Base-by-base conservation (phyloP, 345 rosid genomes). In the Syzygium jambos region DNA sequence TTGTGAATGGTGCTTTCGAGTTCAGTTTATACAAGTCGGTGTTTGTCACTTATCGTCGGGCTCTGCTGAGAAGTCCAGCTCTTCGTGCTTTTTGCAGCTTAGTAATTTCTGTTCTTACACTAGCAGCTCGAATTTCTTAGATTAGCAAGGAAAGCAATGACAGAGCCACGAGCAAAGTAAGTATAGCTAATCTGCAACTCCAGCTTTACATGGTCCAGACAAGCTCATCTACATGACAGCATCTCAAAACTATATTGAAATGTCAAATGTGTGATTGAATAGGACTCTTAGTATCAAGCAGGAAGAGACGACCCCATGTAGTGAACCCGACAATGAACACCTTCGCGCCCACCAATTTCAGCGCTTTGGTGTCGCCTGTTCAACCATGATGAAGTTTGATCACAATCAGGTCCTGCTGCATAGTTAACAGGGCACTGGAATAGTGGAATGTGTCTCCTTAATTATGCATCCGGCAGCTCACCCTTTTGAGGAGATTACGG, bases 21-120 rank as follows among this genome's bases (percentile, higher is more conserved):
- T 73, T 73, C 80, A 46, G 80, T 73, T 73, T 73, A 34, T 34
- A 19, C 49, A 17, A 1, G 13, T 2, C 25, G 8, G 80, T 19
- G 22, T 41, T 0, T 34, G 46, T 56, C 68, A 23, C 85, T 93
- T 91, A 15, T 95, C 94, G 49, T 94, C 94, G 38, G 88, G 89
- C 89, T 92, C 98, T 1, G 86, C 88, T 0, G 94, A 95, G 89
- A 96, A 96, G 90, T 93, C 95, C n/a, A 97, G 96, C 91, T 97
- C 99, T 65, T 95, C 96, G 3, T 98, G 98, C 84, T 41, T 96
- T 94, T 85, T 86, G 94, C 88, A 95, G 90, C 92, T 91, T 93
- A 19, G 91, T 41, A 41, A 41, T 41, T 41, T 53, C 56, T 17
- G 56, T 22, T 53, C 22, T 53, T 19, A 53, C 22, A 17, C 56